Evolutionary conservation across 176 grass and related monocot species (phyloP).

Genomic region (Oryza rufipogon): DNA sequence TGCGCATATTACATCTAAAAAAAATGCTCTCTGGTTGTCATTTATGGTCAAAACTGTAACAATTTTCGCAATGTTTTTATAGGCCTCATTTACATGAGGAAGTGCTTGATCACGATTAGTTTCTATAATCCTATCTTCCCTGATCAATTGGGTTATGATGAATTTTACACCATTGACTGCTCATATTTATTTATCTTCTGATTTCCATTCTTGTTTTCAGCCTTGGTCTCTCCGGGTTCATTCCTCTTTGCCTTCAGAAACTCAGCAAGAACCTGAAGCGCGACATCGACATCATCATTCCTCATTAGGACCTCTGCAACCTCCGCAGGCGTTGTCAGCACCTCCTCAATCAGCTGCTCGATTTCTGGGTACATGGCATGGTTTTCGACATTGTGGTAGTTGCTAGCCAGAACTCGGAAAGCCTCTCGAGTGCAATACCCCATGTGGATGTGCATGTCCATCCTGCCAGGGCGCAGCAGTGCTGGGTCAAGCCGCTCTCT

Average conservation of each 20-base stretch:
- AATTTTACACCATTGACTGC: not conserved
- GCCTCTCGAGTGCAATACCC: slow-evolving; percentile 43
- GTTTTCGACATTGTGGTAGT: slow-evolving; percentile 44
- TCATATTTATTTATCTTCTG: slow-evolving; percentile 17
- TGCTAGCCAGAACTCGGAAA: slow-evolving; percentile 37
- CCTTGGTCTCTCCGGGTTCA: not conserved
- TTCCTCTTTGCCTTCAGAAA: slow-evolving; percentile 36
- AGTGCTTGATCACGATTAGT: not conserved
- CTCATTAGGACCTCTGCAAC: slow-evolving; percentile 47
- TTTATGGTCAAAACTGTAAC: not conserved
- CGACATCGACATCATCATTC: slow-evolving; percentile 16
- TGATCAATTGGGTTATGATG: not conserved
- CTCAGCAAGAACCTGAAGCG: slow-evolving; percentile 18
- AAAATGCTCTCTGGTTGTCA: not conserved
- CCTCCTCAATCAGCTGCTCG: slow-evolving; percentile 27
- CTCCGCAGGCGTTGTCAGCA: slow-evolving; percentile 31
- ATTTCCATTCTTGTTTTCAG: not conserved
- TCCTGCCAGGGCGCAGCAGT: slow-evolving; percentile 43
- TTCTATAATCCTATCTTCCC: not conserved
- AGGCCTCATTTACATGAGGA: slow-evolving; percentile 28
- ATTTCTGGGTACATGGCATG: slow-evolving; percentile 38
- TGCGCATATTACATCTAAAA: not conserved
- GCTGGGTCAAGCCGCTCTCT: slow-evolving; percentile 49
- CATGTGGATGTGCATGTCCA: slow-evolving; percentile 55
- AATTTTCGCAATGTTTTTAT: slow-evolving; percentile 16